A percentile compares a stretch with the other conserved stretches of the same genome.
Evolutionary conservation across 2,329 filamentous ascomycete genomes (phyloP).

Genomic region (Fusarium udum): DNA sequence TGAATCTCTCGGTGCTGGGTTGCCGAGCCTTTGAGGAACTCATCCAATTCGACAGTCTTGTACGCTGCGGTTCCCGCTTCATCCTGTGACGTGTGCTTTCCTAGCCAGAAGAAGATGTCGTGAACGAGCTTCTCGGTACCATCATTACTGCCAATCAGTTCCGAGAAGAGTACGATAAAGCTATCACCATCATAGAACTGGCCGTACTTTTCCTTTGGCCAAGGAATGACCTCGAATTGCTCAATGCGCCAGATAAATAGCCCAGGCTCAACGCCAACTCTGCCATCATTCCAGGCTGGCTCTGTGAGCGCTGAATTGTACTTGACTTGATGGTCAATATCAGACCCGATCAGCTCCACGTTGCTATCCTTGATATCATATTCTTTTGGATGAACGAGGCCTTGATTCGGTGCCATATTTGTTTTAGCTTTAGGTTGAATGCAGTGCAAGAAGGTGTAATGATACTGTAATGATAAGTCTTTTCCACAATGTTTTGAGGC

Average conservation of each 20-base stretch:
- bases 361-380: conserved; percentile 76
- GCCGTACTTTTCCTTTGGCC: conserved; percentile 65
- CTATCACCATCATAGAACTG: conserved; percentile 74
- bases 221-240: conserved; percentile 70
- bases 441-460: background rate
- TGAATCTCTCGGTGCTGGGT: conserved; percentile 74
- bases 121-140: conserved; percentile 60
- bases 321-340: conserved; percentile 74
- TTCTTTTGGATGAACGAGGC: conserved; percentile 69
- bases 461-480: background rate
- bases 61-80: conserved; percentile 75
- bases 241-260: conserved; percentile 74
- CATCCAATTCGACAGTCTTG: conserved; percentile 76
- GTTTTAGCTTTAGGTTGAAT: background rate
- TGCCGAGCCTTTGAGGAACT: conserved; percentile 69
- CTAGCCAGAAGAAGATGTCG: conserved; percentile 77
- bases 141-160: conserved; percentile 59
- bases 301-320: conserved; percentile 72
- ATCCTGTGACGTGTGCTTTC: conserved; percentile 71
- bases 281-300: conserved; percentile 72
- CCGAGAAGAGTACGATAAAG: conserved; percentile 71
- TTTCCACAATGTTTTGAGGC: background rate
- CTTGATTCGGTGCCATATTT: conserved; percentile 69
- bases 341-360: conserved; percentile 70
- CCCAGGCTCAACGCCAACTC: conserved; percentile 62